phyloP scores from a whole-genome alignment of 2,329 filamentous ascomycete species.

The Dactylellina cionopaga region DNA sequence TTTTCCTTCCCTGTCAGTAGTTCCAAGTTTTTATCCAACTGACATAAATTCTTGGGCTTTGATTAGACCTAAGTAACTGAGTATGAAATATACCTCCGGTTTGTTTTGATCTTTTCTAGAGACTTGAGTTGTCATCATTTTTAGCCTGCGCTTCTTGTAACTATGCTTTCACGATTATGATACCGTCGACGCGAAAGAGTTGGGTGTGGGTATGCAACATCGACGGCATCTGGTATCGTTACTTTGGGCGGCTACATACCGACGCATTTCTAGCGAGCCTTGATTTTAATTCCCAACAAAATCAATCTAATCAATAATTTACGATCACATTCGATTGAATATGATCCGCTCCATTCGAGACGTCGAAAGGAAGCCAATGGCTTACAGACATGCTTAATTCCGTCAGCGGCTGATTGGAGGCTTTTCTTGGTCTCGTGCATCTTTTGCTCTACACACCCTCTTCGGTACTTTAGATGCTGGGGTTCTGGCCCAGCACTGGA shows the following conservation, averaged over 20 bases:
- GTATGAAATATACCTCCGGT: no score
- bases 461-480: no score
- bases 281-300: not conserved
- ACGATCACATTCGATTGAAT: not conserved
- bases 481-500: no score
- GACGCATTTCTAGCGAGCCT: slow-evolving; percentile 13
- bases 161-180: no score
- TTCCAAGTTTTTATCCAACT: no score
- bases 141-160: no score
- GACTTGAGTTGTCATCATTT: no score
- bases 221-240: no score
- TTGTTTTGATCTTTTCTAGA: no score
- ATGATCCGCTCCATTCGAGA: not conserved
- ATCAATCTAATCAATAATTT: not conserved
- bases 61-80: not conserved
- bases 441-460: not conserved
- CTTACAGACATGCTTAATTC: not conserved
- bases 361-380: not conserved
- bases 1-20: not conserved
- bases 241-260: slow-evolving; percentile 5
- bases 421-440: slow-evolving; percentile 11
- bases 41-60: not conserved
- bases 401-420: slow-evolving; percentile 22
- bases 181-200: no score
- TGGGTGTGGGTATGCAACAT: no score